Evolutionary conservation across 331 rosid genomes (phyloP), one percentile per base, ranked within the genome.

Genomic region (Rosa hybrid): DNA sequence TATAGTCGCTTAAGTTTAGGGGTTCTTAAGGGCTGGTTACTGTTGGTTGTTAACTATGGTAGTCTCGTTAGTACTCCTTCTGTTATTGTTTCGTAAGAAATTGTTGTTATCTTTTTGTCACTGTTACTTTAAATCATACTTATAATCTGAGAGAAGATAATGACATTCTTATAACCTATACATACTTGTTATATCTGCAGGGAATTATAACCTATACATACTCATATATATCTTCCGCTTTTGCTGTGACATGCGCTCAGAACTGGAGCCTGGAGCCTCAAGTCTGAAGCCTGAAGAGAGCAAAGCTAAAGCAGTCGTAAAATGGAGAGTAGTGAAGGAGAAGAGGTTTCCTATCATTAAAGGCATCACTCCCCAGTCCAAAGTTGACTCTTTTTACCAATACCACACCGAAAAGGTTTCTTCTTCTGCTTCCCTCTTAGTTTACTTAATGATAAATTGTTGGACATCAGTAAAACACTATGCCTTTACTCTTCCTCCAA

Each of bases 261-360:
- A 30, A 30, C 34, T 30, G 34, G 34, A 30, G 34, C 34, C 1
- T 30, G 34, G 34, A 30, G 34, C 34, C 34, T 30, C 34, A 30
- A 30, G 34, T 30, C 34, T 30, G 34, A 30, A 30, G 34, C 3
- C 14, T 48, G 13, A 48, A 48, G 51, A 48, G 51, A 48, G 51
- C 14, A 48, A 11, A 12, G 17, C 17, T 49, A 1, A 12, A 49
- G 54, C 54, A 49, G 2, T 2, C 21, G 23, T 18, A 9, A 60
- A 23, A 62, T 62, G 98, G 99, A 93, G 93, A 93, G 99, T 81
- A 93, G 98, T 74, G 99, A 93, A 84, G 99, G 93, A 83, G 99
- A 95, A 34, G 99, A 93, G 12, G 99, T 49, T 93, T 95, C 76
- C 99, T 98, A 65, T 87, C 90, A 68, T 89, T 90, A 8, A 98